Evolutionary conservation across 2,329 filamentous ascomycete species (phyloP), one percentile per base, ranked within the genome.

Genomic region (Phyllosticta paracitricarpa): DNA sequence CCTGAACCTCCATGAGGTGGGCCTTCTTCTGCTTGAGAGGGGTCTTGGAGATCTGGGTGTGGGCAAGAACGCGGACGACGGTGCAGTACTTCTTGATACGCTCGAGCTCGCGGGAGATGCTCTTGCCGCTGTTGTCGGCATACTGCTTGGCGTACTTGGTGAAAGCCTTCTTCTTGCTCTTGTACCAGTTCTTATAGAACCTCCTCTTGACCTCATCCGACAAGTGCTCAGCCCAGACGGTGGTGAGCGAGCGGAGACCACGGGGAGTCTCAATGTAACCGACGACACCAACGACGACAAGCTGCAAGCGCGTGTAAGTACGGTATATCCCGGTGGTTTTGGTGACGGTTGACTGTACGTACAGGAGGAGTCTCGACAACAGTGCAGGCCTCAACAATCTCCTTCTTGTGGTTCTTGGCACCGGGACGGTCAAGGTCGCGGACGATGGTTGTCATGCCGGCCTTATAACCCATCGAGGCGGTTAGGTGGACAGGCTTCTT

Each of bases 151-250:
- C 91, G 83, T 99, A 99, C 86, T 96, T 97, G 86, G 94, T 99
- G 85, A 99, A 99, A 66, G 94, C 94, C 93, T 99, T 99, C 91
- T 97, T 97, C 92, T 99, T 99, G 86, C 87, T 91, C 89, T 96
- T 96, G 89, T 99, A 99, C 94, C 94, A 99, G 89, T 99, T 99
- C 91, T 97, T 97, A 90, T 99, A 99, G 91, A 99, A 99, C 78
- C 94, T 90, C 76, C 94, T 90, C 89, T 96, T 96, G 81, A 99
- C 78, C 84, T 97, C 94, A 81, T 99, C 94, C 82, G 89, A 90
- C 81, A 99, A 81, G 81, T 99, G 94, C 87, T 97, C 94, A 76
- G 94, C 94, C 94, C 94, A 99, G 78, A 99, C 91, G 77, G 94
- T 97, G 79, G 92, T 97, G 81, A 99, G 91, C 70, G 94, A 99